Percentiles rank a stretch among this genome's conserved stretches.
Conservation (phyloP, 2,329 filamentous ascomycete genomes). For the Ambrosiella cleistominuta region DNA sequence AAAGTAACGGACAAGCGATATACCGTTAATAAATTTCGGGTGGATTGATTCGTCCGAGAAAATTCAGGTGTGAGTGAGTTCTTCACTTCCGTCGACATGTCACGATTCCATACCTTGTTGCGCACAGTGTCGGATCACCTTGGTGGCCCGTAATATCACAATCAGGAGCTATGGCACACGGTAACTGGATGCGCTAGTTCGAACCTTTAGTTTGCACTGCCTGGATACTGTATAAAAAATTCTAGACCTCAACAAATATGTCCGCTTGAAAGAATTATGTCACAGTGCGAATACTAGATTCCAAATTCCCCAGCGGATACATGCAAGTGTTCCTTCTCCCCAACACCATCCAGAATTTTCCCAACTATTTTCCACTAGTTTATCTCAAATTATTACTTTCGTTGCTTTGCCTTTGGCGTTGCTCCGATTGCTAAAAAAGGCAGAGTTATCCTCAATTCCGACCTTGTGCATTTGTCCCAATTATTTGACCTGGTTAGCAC, state of each 20-base stretch:
- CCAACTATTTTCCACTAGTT: constrained; percentile 4
- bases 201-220: not conserved
- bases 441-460: not conserved
- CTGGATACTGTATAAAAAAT: not conserved
- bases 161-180: not conserved
- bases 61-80: not conserved
- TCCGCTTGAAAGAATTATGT: not conserved
- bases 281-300: not conserved
- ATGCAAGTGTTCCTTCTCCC: not conserved
- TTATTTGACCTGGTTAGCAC: not conserved
- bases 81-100: not conserved
- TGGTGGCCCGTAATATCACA: not conserved
- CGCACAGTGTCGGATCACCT: not conserved
- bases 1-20: not conserved
- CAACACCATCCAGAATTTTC: not conserved
- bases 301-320: not conserved
- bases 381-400: not conserved
- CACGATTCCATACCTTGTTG: no score
- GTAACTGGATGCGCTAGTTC: not conserved
- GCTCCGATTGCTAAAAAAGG: not conserved
- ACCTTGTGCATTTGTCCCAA: not conserved
- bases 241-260: not conserved
- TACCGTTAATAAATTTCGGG: not conserved
- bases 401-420: not conserved
- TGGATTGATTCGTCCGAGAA: not conserved